Percentiles rank a stretch among this genome's conserved stretches.
These are phyloP conservation scores for Solidago caesia DNA, from an alignment of 129 eudicot genomes.

Conservation along the genomic window DNA sequence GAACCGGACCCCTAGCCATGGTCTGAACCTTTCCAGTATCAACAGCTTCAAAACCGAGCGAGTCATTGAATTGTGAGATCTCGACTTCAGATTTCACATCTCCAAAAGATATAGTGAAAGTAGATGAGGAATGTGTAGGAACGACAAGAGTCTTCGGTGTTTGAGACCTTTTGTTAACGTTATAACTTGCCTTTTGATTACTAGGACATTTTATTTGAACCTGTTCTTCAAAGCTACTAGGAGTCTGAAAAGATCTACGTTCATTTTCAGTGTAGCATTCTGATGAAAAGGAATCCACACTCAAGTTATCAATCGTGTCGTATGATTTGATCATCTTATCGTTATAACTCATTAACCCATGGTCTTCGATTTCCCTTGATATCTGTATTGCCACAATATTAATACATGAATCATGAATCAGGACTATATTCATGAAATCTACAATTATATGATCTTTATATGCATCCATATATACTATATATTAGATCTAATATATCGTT, in stretches of 20 bases:
- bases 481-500: too few relatives aligned
- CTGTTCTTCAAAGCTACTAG: not conserved
- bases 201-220: not conserved
- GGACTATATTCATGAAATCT: too few relatives aligned
- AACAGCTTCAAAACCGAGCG: not conserved
- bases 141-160: not conserved
- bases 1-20: not conserved
- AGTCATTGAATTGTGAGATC: not conserved
- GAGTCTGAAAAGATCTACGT: constrained; percentile 6
- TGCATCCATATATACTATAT: too few relatives aligned
- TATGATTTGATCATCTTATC: constrained; percentile 20
- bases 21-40: not conserved
- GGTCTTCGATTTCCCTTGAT: constrained; percentile 26
- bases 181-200: not conserved
- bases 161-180: not conserved
- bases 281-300: constrained; percentile 24
- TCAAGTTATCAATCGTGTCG: constrained; percentile 13
- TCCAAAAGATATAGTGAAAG: constrained; percentile 34
- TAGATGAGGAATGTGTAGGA: constrained; percentile 18
- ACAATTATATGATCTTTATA: too few relatives aligned
- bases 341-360: not conserved
- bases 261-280: constrained; percentile 20
- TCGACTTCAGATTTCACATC: constrained; percentile 13
- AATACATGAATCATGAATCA: constrained; percentile 3
- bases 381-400: not conserved